These are phyloP conservation scores for Saturnispora ahearnii DNA, from an alignment of 805 yeast species.

Conservation along the genomic window DNA sequence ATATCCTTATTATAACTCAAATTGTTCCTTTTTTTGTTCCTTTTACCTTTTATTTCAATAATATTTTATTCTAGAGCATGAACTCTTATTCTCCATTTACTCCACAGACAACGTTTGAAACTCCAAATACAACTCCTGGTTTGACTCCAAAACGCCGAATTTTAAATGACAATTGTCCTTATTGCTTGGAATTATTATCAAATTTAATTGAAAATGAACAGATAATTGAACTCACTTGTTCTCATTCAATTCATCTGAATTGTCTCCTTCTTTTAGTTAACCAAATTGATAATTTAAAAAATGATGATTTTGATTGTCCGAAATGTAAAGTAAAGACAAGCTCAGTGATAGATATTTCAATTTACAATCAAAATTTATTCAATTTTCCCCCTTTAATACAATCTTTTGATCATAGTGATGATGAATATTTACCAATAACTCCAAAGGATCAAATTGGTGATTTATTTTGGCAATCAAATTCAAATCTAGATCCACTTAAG, in stretches of 20 bases:
- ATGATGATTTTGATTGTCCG: slow-evolving; percentile 12
- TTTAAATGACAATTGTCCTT: slow-evolving; percentile 27
- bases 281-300: background rate
- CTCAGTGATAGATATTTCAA: slow-evolving; percentile 2
- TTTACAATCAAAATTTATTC: slow-evolving; percentile 2
- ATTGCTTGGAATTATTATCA: slow-evolving; percentile 37
- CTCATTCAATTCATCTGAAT: slow-evolving; percentile 36
- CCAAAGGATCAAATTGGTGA: slow-evolving; percentile 21
- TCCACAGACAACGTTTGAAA: background rate
- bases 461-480: slow-evolving; percentile 13
- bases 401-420: background rate
- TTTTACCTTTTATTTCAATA: background rate
- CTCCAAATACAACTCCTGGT: slow-evolving; percentile 6
- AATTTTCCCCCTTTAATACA: slow-evolving; percentile 1
- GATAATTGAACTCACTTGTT: slow-evolving; percentile 33
- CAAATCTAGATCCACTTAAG: too few relatives aligned
- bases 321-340: slow-evolving; percentile 5
- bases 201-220: slow-evolving; percentile 35
- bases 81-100: background rate
- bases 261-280: slow-evolving; percentile 29
- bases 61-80: background rate
- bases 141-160: slow-evolving; percentile 5
- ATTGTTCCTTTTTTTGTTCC: too few relatives aligned
- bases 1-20: too few relatives aligned
- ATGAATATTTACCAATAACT: slow-evolving; percentile 13